Base-by-base conservation (phyloP, 1,284 basidiomycete species). In the Malassezia caprae region DNA sequence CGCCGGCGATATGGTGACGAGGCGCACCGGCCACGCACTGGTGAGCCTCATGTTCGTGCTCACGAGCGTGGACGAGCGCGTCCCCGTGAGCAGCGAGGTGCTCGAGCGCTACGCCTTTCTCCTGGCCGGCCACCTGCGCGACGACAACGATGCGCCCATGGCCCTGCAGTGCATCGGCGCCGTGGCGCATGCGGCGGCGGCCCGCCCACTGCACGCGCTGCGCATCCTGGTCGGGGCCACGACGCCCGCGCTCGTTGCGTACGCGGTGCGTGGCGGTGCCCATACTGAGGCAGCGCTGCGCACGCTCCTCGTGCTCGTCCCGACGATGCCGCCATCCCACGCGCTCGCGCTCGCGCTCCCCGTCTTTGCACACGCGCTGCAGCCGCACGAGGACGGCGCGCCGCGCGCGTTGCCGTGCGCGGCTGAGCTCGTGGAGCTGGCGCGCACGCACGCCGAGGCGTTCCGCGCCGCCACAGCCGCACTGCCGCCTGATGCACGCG, bases 141-240 rank as follows among this genome's bases (percentile, higher is more conserved):
- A 58, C n/a, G 49, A 37, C 11, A 60, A 56, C 54, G 76, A 85
- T 82, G 78, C 85, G 28, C 84, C 85, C 0, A 73, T 89, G 4
- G 88, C 90, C 2, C 82, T 86, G 1, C 88, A 96, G 65, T 94
- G 91, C 68, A 82, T 86, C 0, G 86, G 86, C 63, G 90, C 89
- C 0, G 76, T 13, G 80, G 83, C 4, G 77, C 80, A 11, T 77
- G 55, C 64, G n/a, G 54, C 57, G 2, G 61, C 26, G 19, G 82
- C 6, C 82, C 83, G 45, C 80, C 83, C 0, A 76, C 31, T 13
- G 21, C 43, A 37, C 8, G 24, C 85, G n/a, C 79, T 93, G 23
- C 82, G 83, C 35, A 82, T 85, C 59, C 88, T 85, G 61, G 80
- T 83, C 5, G 81, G 82, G 50, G 78, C 86, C 48, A 78, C 94